phyloP scores from a whole-genome alignment of 2,329 filamentous ascomycete species.

The Rhynchosporium agropyri region DNA sequence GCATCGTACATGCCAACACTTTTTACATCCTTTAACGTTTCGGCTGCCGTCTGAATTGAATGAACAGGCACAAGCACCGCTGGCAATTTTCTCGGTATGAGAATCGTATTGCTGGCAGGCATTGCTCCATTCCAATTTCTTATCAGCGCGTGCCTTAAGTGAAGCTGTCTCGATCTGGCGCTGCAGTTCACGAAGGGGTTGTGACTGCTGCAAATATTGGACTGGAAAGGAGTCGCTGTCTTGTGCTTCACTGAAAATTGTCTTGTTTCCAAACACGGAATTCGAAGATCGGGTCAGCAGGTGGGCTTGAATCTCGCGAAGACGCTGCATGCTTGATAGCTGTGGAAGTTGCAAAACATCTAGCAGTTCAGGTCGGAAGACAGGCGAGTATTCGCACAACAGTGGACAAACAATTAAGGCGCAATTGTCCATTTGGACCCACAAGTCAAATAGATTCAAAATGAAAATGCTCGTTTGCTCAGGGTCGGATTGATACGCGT shows the following conservation, averaged over 20 bases:
- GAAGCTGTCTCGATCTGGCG: conserved; percentile 44
- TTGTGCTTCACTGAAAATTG: conserved; percentile 51
- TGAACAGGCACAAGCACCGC: conserved; percentile 42
- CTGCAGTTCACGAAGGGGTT: conserved; percentile 40
- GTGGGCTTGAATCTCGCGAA: conserved; percentile 54
- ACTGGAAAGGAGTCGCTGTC: conserved; percentile 42
- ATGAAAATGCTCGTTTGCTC: conserved; percentile 56
- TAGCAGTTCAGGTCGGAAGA: conserved; percentile 53
- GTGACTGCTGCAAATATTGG: conserved; percentile 21
- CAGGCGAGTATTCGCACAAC: conserved; percentile 54
- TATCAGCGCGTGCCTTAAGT: conserved; percentile 37
- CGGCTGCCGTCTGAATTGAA: conserved; percentile 38
- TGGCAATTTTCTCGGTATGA: conserved; percentile 43
- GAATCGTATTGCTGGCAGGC: conserved; percentile 44
- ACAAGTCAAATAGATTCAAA: conserved; percentile 58
- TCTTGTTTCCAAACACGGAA: conserved; percentile 38
- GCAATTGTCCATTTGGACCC: conserved; percentile 57
- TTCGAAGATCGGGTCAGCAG: conserved; percentile 45
- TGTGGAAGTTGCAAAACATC: conserved; percentile 57
- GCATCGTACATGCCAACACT: conserved; percentile 46
- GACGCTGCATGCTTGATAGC: conserved; percentile 51
- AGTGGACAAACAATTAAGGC: conserved; percentile 50
- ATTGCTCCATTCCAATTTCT: conserved; percentile 46
- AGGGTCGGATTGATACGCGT: conserved; percentile 48
- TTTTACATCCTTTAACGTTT: conserved; percentile 46